These are phyloP conservation scores for Ceratobasidium theobromae DNA, from an alignment of 1,284 basidiomycete species.

Conservation along the genomic window DNA sequence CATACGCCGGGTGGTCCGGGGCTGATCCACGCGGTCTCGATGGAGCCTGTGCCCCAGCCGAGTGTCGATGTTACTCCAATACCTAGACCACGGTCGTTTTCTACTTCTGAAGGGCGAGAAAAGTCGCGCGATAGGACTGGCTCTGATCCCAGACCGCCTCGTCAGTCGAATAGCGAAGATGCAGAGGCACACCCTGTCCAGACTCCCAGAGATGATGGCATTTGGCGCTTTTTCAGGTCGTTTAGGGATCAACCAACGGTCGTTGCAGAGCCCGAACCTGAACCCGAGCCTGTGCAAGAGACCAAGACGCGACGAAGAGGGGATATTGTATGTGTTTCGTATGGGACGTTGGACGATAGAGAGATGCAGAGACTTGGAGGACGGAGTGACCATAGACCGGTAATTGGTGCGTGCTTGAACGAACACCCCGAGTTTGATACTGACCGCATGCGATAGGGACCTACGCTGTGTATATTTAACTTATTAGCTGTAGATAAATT, in stretches of 20 bases:
- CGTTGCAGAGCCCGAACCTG: constrained; percentile 46
- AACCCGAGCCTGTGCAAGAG: constrained; percentile 41
- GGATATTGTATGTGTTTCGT: constrained; percentile 67
- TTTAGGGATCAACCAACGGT: background rate
- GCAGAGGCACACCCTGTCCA: background rate
- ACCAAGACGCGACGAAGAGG: constrained; percentile 46
- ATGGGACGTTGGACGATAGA: constrained; percentile 72
- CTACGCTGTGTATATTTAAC: constrained; percentile 36
- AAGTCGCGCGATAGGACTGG: background rate
- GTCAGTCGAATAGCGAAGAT: background rate
- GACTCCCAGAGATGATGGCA: constrained; percentile 3
- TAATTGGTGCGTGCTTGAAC: constrained; percentile 27
- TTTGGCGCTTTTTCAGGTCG: constrained; percentile 22
- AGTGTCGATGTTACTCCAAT: background rate
- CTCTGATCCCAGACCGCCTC: background rate
- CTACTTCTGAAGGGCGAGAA: constrained; percentile 16
- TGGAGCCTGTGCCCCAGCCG: constrained; percentile 21
- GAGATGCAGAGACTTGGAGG: constrained; percentile 72
- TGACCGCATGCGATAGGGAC: constrained; percentile 8
- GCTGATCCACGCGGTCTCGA: constrained; percentile 16
- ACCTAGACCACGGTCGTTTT: constrained; percentile 11
- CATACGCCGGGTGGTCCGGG: constrained; percentile 7
- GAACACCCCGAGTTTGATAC: background rate
- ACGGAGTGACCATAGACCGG: constrained; percentile 41
- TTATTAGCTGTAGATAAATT: constrained; percentile 29